Base-by-base conservation (phyloP, 805 yeast genomes). In the Nakazawaea holstii region DNA sequence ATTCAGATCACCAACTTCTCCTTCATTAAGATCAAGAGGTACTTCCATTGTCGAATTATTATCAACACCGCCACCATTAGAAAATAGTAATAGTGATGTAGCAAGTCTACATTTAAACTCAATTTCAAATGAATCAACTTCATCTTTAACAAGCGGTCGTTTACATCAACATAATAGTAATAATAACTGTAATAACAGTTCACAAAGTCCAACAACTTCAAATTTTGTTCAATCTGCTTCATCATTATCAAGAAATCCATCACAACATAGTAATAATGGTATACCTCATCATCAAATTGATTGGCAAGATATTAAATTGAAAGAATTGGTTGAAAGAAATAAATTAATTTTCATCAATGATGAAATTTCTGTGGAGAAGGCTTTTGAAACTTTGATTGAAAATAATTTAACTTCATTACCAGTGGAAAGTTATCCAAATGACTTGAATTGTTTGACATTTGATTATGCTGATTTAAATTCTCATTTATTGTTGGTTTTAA, bases 391-490 rank as follows among this genome's bases (percentile, higher is more conserved):
- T 4, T 72, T 92, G 58, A 74, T 77, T 29, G 68, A 74, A 30
- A 76, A 91, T 63, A 82, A 84, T 53, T 75, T 94, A 59, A 92
- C 97, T 2, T 84, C 95, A 13, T 69, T 94, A 48, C 98, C 99
- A 0, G 94, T 92, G 14, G 78, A 75, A 52, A 70, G 74, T 41
- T 69, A 57, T 49, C 69, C 72, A 1, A 70, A 73, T 44, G 87
- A 81, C 55, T 68, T 82, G 54, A 77, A 83, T 54, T 88, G 94
- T 58, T 73, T 85, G 51, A 85, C 96, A 1, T 92, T 92, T 64
- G 99, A 94, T 65, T 94, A 89, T 66, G 77, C 92, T 28, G 97
- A 92, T 66, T 74, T 92, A 64, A 90, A 88, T 58, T 83, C 97
- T 10, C 90, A 90, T 62, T 70, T 92, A 53, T 69, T 92, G 54